Percentiles rank a stretch among this genome's conserved stretches.
phyloP scores from a whole-genome alignment of 306 rosid genomes.

The Abrus precatorius region DNA sequence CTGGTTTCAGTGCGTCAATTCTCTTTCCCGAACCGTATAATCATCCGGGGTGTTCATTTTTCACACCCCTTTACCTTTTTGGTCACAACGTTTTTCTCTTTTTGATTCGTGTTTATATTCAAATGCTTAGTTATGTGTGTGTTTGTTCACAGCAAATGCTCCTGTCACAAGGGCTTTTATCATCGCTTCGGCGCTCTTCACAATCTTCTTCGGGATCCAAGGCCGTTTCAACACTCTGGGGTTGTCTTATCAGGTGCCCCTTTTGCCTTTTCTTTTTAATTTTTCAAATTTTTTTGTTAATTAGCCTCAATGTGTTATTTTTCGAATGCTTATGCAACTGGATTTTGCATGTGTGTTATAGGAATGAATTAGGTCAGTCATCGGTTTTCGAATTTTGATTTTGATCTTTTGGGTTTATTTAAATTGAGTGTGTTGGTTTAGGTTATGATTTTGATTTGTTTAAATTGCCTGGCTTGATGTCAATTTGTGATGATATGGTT shows the following conservation, averaged over 20 bases:
- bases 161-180: constrained; percentile 84
- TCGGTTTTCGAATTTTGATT: constrained; percentile 28
- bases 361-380: constrained; percentile 16
- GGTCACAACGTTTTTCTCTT: background rate
- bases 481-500: constrained; percentile 6
- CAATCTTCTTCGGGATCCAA: constrained; percentile 91
- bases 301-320: constrained; percentile 3
- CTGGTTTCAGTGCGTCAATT: constrained; percentile 87
- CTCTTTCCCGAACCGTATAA: constrained; percentile 13
- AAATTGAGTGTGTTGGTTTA: background rate
- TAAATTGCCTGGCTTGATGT: constrained; percentile 12
- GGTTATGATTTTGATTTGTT: constrained; percentile 37
- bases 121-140: constrained; percentile 44
- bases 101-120: constrained; percentile 51
- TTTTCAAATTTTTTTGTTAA: constrained; percentile 8
- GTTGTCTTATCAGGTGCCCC: constrained; percentile 82
- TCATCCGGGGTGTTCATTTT: constrained; percentile 25
- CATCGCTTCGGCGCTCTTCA: constrained; percentile 74
- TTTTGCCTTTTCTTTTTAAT: background rate
- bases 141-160: constrained; percentile 83
- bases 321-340: constrained; percentile 31
- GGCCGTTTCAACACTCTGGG: constrained; percentile 84
- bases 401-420: constrained; percentile 15
- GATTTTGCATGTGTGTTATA: constrained; percentile 28
- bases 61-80: background rate